A percentile compares a stretch with the other conserved stretches of the same genome.
Conservation (phyloP, 768 basidiomycete genomes). For the Aureoboletus auriporus region DNA sequence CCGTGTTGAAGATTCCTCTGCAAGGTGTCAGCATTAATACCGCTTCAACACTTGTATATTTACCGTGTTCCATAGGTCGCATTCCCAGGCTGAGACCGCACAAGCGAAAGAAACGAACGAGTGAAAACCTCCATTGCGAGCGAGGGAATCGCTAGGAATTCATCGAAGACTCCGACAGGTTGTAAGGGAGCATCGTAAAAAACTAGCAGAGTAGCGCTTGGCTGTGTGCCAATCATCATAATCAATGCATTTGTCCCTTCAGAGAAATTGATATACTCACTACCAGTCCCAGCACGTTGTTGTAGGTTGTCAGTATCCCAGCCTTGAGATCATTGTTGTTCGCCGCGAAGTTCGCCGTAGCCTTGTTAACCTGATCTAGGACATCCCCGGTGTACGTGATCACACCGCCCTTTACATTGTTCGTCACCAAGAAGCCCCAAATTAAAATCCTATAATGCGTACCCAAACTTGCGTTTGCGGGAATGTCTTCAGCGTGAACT, state of each 20-base stretch:
- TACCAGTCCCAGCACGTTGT: slow-evolving; percentile 14
- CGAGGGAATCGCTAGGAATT: slow-evolving; percentile 21
- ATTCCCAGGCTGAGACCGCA: slow-evolving; percentile 2
- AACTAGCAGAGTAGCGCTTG: slow-evolving; percentile 27
- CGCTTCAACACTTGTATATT: not conserved
- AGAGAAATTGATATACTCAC: not conserved
- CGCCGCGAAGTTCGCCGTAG: slow-evolving; percentile 19
- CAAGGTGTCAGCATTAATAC: not conserved
- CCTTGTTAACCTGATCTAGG: slow-evolving; percentile 12
- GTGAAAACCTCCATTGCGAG: slow-evolving; percentile 3
- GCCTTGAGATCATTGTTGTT: slow-evolving; percentile 22
- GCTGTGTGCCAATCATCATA: not conserved
- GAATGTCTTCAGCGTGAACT: slow-evolving; percentile 48
- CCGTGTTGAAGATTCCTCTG: not conserved
- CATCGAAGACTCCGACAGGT: slow-evolving; percentile 14
- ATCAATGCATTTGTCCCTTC: not conserved
- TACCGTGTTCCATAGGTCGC: slow-evolving; percentile 6
- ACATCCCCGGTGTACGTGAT: slow-evolving; percentile 26
- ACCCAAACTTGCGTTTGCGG: slow-evolving; percentile 63
- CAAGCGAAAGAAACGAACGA: slow-evolving; percentile 11
- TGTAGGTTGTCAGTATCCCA: slow-evolving; percentile 41
- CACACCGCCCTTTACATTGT: slow-evolving; percentile 44
- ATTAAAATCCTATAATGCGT: slow-evolving; percentile 9
- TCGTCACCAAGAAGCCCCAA: not conserved
- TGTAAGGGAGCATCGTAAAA: slow-evolving; percentile 49